Evolutionary conservation across 805 yeast genomes (phyloP), one percentile per base, ranked within the genome.

Genomic region (Metschnikowia shivogae): DNA sequence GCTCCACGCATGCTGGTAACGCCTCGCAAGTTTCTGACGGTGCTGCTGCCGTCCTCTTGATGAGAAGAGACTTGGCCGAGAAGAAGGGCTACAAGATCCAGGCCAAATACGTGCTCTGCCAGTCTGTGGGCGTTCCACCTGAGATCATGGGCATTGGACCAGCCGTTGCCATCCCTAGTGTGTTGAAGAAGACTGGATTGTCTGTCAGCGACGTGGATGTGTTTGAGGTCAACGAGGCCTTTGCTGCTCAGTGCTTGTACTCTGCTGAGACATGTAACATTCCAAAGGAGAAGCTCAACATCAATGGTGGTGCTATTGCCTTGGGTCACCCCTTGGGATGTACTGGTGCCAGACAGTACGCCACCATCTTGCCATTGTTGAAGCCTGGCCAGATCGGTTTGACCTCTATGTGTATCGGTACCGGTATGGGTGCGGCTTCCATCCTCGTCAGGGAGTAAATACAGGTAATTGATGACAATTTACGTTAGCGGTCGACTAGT

Each of bases 71-170:
- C 14, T 74, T 85, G 46, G 99, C 99, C 19, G 81, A 85, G 64
- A 69, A 76, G 56, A 68, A 82, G 47, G 83, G 84, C 33, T 75
- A 86, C 56, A 83, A 86, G 44, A 81, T 89, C 49, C 58, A 84
- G 47, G 99, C 84, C 50, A 87, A 86, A 72, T 92, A 80, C 57
- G 81, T 89, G 50, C 84, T 82, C 56, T 82, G 87, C 59, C 78
- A 84, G 55, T 73, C 82, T 34, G 92, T 86, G 45, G 99, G 99
- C 57, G 97, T 90, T 37, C 96, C 97, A 45, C 97, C 97, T 19
- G 95, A 89, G 68, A 80, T 90, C 49, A 92, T 92, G 99, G 99
- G 98, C 47, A 82, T 92, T 58, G 99, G 98, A 36, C 99, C 99
- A 47, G 97, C 96, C 24, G 81, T 78, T 58, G 99, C 98, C 48